Conservation (phyloP, 139 green algal species). For the Volvox africanus region DNA sequence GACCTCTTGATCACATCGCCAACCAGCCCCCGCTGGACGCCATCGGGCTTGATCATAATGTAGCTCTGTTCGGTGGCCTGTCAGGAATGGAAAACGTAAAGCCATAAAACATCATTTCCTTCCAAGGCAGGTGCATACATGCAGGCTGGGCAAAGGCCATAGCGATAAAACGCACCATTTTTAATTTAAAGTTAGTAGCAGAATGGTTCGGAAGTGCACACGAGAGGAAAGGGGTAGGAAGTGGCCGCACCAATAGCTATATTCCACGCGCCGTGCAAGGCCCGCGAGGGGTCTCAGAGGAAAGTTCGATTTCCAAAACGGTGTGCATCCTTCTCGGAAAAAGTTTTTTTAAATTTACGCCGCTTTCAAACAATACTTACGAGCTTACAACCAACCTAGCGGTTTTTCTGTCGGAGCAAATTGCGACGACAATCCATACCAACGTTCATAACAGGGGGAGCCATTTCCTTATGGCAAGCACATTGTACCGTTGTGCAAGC, state of each 20-base stretch:
- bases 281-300: too few relatives aligned
- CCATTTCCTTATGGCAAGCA: neutral
- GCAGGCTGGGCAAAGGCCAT: neutral
- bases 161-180: constrained; percentile 7
- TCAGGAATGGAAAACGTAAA: neutral
- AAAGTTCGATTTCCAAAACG: too few relatives aligned
- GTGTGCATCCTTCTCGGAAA: too few relatives aligned
- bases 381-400: too few relatives aligned
- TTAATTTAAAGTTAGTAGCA: neutral
- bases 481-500: neutral
- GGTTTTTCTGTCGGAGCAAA: neutral
- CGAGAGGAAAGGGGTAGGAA: too few relatives aligned
- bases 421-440: neutral
- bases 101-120: neutral
- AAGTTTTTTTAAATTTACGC: too few relatives aligned
- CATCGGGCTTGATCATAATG: constrained; percentile 80
- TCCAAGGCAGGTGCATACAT: neutral
- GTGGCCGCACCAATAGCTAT: too few relatives aligned
- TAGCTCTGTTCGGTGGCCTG: constrained; percentile 63
- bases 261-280: too few relatives aligned
- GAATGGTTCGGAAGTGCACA: too few relatives aligned
- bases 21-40: constrained; percentile 78
- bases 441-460: too few relatives aligned
- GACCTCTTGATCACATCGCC: constrained; percentile 80
- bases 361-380: too few relatives aligned